These are phyloP conservation scores for Suillus hirtellus DNA, from an alignment of 768 basidiomycete species.

Conservation along the genomic window DNA sequence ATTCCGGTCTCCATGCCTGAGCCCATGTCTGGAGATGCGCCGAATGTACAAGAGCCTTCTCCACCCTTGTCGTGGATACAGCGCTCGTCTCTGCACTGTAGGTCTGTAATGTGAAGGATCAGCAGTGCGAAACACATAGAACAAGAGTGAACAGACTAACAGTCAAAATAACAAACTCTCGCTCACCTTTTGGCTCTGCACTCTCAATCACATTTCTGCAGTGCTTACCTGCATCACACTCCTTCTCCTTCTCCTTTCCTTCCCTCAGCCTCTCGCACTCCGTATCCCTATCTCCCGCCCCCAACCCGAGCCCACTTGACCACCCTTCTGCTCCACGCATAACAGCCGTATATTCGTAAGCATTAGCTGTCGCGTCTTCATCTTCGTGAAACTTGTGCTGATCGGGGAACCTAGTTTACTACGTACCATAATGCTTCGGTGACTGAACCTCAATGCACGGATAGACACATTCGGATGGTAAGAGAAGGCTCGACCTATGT, in stretches of 20 bases:
- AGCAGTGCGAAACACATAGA: background rate
- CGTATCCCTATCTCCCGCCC: constrained; percentile 8
- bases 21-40: too few species aligned
- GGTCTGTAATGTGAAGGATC: background rate
- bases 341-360: constrained; percentile 58
- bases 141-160: constrained; percentile 37
- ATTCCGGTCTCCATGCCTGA: too few species aligned
- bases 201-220: constrained; percentile 43
- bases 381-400: constrained; percentile 43
- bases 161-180: constrained; percentile 61
- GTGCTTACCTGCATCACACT: constrained; percentile 51
- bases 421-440: constrained; percentile 54
- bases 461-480: constrained; percentile 46
- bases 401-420: constrained; percentile 54
- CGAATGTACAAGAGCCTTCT: too few species aligned
- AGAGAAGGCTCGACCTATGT: constrained; percentile 39
- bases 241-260: constrained; percentile 32
- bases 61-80: too few species aligned
- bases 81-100: too few species aligned
- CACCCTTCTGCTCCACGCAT: constrained; percentile 51
- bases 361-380: constrained; percentile 55
- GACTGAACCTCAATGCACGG: constrained; percentile 54
- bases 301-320: constrained; percentile 39
- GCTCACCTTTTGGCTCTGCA: constrained; percentile 53
- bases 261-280: constrained; percentile 18